Conservation (phyloP, 768 basidiomycete genomes). For the Cyathus striatus region DNA sequence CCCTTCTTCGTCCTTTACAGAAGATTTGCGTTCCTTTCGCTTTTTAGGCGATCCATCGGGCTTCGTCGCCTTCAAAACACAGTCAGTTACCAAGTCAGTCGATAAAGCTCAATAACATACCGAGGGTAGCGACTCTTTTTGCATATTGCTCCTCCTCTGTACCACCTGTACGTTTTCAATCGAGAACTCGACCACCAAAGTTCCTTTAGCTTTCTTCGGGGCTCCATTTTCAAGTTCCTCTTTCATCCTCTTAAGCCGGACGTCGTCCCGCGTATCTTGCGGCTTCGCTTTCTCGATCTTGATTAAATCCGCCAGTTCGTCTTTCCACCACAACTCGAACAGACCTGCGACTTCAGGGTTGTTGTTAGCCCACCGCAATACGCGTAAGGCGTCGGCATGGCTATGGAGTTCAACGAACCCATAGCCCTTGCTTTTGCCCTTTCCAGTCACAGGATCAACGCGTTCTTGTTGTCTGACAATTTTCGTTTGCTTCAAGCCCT, state of each 20-base stretch:
- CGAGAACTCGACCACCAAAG: conserved; percentile 89
- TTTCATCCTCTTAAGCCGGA: conserved; percentile 52
- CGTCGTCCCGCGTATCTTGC: conserved; percentile 49
- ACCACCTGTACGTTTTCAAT: conserved; percentile 94
- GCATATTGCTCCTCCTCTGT: conserved; percentile 58
- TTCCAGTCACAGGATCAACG: conserved; percentile 83
- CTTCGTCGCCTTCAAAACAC: conserved; percentile 1
- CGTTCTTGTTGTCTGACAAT: conserved; percentile 87
- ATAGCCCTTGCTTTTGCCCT: conserved; percentile 88
- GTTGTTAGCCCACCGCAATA: conserved; percentile 93
- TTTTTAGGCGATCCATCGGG: conserved; percentile 7
- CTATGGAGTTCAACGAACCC: conserved; percentile 89
- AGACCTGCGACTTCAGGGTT: conserved; percentile 62
- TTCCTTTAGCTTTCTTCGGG: conserved; percentile 36
- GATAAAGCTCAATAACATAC: too few relatives aligned
- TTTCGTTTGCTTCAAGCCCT: conserved; percentile 82
- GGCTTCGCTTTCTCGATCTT: conserved; percentile 58
- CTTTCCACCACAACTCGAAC: conserved; percentile 82
- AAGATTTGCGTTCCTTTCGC: conserved; percentile 7
- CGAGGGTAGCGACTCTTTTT: conserved; percentile 1
- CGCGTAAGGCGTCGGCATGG: conserved; percentile 87
- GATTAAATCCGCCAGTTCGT: conserved; percentile 60
- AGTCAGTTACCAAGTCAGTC: too few relatives aligned
- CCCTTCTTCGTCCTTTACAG: too few relatives aligned
- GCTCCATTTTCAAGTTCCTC: conserved; percentile 44